Evolutionary conservation across 495 filamentous ascomycete species (phyloP).

Genomic region (Articulospora tetracladia): DNA sequence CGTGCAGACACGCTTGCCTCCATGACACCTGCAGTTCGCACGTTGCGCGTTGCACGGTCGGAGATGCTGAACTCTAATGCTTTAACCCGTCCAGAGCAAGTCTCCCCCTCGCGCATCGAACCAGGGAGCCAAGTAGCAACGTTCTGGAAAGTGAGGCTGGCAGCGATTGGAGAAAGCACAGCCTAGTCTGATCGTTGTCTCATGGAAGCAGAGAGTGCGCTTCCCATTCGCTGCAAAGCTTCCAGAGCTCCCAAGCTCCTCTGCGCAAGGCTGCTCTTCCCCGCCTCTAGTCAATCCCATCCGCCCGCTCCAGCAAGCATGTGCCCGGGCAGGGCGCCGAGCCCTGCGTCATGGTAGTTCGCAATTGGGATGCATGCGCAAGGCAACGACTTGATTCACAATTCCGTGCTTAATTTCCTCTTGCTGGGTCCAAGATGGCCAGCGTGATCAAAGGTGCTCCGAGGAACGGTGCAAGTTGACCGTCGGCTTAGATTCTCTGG

Average conservation of each 20-base stretch:
- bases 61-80: neutral
- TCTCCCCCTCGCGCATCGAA: neutral
- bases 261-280: neutral
- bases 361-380: neutral
- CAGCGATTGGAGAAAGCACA: neutral
- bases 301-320: neutral
- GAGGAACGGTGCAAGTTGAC: neutral
- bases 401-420: neutral
- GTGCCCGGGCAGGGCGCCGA: neutral
- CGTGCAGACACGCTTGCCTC: too few species aligned
- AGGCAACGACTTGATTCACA: neutral
- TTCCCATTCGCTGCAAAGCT: neutral
- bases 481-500: neutral
- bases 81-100: neutral
- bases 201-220: neutral
- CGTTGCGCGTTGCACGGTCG: too few species aligned
- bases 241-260: neutral
- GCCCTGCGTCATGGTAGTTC: neutral
- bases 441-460: neutral
- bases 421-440: neutral
- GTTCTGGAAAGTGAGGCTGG: neutral
- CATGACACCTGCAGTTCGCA: too few species aligned
- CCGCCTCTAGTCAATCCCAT: neutral
- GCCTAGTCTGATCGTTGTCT: neutral
- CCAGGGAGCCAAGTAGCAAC: neutral